Percentiles rank a stretch among this genome's conserved stretches.
Conservation (phyloP, 768 basidiomycete species). For the Sarcodon aspratus region DNA sequence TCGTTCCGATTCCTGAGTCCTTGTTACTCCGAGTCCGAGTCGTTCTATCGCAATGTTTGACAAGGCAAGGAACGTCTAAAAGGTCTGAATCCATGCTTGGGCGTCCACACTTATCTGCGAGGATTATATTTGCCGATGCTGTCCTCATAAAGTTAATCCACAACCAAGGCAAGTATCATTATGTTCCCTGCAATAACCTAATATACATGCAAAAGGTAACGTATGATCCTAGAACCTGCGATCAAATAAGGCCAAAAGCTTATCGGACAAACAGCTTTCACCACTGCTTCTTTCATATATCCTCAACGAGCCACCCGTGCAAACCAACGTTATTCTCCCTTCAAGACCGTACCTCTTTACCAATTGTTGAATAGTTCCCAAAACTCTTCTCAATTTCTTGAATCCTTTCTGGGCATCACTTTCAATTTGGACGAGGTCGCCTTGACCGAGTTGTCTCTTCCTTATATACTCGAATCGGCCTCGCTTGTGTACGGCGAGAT, state of each 20-base stretch:
- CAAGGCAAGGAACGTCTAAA: no score
- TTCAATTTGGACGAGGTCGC: constrained; percentile 11
- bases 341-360: constrained; percentile 40
- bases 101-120: no score
- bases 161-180: no score
- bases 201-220: no score
- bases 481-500: constrained; percentile 42
- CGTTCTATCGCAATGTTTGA: no score
- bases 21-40: no score
- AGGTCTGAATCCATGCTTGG: no score
- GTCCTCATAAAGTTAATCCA: no score
- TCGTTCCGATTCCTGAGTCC: no score
- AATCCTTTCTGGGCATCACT: constrained; percentile 16
- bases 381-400: constrained; percentile 16
- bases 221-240: background rate
- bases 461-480: constrained; percentile 41
- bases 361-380: constrained; percentile 30
- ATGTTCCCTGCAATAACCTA: no score
- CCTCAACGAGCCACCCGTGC: constrained; percentile 26
- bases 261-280: constrained; percentile 34
- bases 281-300: constrained; percentile 36
- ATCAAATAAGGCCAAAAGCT: constrained; percentile 20
- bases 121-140: no score
- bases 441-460: constrained; percentile 24
- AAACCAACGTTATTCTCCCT: constrained; percentile 46